Base-by-base conservation (phyloP, 345 rosid species). In the Eutrema heterophyllum region DNA sequence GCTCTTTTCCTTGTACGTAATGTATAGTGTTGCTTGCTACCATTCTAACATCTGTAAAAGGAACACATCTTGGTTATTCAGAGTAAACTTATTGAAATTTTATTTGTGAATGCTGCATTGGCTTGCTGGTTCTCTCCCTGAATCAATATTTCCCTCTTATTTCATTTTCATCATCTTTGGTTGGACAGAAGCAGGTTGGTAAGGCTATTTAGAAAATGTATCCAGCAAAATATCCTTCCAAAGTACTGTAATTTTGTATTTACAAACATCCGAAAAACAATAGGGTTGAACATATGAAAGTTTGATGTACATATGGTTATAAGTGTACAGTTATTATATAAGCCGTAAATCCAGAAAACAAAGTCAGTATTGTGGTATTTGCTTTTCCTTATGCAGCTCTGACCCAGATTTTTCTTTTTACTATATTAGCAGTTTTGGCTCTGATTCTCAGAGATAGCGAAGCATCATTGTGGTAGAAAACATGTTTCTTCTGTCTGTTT, bases 1-100 rank as follows among this genome's bases (percentile, higher is more conserved):
- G 87, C 89, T 79, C 81, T 75, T 72, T 82, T 89, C 85, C 97
- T 95, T 83, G 99, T 95, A 92, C 74, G 99, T 92, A 80, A 77
- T 83, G 41, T 64, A 70, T 46, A 71, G 54, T 80, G 69, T 64
- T 78, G 55, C 74, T 71, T 35, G 74, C 54, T 39, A 64, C 50
- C 40, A 39, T 40, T 65, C 26, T 59, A 65, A 30, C 1, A 67
- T 45, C 24, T 14, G 11, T 56, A 46, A 9, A 27, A 45, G 27
- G 36, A 65, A 56, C 11, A 46, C 41, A 15, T 14, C 16, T 72
- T 72, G 45, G 45, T 24, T 45, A 24, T 24, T 73, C 30, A 54
- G 11, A 54, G 44, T 14, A 65, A n/a, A 12, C 32, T 56, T 44
- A 56, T 56, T n/a, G 16, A 65, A 73, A 9, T 53, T 50, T 64